Percentiles rank a stretch among this genome's conserved stretches.
These are phyloP conservation scores for Citrus medica DNA, from an alignment of 345 rosid species.

Conservation along the genomic window DNA sequence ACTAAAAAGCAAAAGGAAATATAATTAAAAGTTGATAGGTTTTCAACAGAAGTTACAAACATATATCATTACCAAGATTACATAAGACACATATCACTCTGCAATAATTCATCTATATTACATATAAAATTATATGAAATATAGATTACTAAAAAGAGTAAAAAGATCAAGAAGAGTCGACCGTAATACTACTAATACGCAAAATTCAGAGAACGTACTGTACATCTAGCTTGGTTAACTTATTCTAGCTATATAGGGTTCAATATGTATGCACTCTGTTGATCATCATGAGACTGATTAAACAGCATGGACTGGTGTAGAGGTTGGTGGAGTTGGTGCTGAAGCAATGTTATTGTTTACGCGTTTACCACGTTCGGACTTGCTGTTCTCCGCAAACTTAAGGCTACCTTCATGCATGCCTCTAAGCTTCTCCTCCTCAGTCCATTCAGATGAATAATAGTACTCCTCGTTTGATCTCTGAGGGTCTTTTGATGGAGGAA, in stretches of 20 bases:
- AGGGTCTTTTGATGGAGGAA: slow-evolving; percentile 43
- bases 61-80: background rate
- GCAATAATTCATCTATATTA: background rate
- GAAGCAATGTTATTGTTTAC: slow-evolving; percentile 19
- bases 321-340: slow-evolving; percentile 37
- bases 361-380: slow-evolving; percentile 61
- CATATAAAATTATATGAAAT: background rate
- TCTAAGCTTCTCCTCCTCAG: slow-evolving; percentile 59
- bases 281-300: background rate
- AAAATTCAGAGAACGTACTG: background rate
- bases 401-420: slow-evolving; percentile 63
- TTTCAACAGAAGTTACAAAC: background rate
- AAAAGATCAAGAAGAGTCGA: background rate
- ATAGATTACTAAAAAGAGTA: background rate
- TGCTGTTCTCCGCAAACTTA: slow-evolving; percentile 70
- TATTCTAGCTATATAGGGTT: background rate
- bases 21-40: background rate
- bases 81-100: background rate
- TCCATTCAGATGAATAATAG: slow-evolving; percentile 61
- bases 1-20: background rate
- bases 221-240: background rate
- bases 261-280: background rate
- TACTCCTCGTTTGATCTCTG: slow-evolving; percentile 47
- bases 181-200: background rate
- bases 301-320: slow-evolving; percentile 51